Base-by-base conservation (phyloP, 352 stramenopile species). In the Phytophthora brassicae region DNA sequence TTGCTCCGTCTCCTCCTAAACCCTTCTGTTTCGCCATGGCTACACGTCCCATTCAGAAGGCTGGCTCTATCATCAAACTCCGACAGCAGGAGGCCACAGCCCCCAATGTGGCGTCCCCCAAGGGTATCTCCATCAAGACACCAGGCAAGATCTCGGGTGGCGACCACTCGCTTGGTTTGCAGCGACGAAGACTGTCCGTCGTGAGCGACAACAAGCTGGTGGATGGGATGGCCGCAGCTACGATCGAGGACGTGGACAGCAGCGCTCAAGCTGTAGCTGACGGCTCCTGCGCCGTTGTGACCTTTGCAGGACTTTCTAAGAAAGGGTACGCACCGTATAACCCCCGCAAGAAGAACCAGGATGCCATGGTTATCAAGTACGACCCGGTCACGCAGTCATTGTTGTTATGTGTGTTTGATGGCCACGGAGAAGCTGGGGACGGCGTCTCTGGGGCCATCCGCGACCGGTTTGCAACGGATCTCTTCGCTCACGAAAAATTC, bases 341-440 rank as follows among this genome's bases (percentile, higher is more conserved):
- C 64, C 93, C 94, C 14, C 86, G 95, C 36, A 99, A 99, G 81
- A 98, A 98, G 76, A 99, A 99, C 71, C 96, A 99, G 58, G 96
- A 99, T 74, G 82, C 92, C 23, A 89, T 99, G 67, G 92, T 98
- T 59, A 98, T 99, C 83, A 83, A 91, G 13, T 92, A 98, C 59
- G 92, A 98, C 64, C 56, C 82, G 0, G 77, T 81, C 7, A 97
- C 95, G 11, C 96, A 96, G 55, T 93, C 90, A 46, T 79, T 99
- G 20, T 81, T 99, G 49, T 83, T 99, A 7, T 97, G 91, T 45
- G 95, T 99, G 9, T 92, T 99, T 71, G 96, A 99, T 74, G 96
- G 96, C 45, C 96, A 99, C 62, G 96, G 96, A 17, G 96, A 99
- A 66, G 92, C 94, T 28, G 96, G 96, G 9, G 94, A 98, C 42